Evolutionary conservation across 495 filamentous ascomycete species (phyloP).

Genomic region (Aspergillus nidulans): DNA sequence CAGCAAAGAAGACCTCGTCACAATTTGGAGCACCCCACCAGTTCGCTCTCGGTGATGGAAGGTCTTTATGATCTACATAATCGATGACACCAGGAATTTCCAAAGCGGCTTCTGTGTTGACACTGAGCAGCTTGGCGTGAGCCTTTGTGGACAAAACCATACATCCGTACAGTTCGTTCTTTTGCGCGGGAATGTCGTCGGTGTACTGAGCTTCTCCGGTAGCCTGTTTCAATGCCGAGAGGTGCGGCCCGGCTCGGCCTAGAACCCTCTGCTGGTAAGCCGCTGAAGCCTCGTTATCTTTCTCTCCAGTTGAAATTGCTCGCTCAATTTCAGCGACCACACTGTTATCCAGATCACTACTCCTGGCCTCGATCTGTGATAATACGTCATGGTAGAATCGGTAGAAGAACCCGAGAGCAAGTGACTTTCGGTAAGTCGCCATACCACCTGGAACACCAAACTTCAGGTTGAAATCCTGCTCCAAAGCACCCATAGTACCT

Average conservation of each 20-base stretch:
- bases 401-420: constrained; percentile 87
- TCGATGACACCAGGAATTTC: constrained; percentile 61
- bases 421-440: constrained; percentile 89
- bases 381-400: constrained; percentile 77
- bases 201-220: constrained; percentile 96
- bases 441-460: constrained; percentile 93
- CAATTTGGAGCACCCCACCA: constrained; percentile 86
- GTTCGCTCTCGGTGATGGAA: constrained; percentile 72
- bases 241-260: constrained; percentile 76
- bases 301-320: constrained; percentile 52
- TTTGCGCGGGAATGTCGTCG: constrained; percentile 84
- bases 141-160: constrained; percentile 86
- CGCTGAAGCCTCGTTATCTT: constrained; percentile 48
- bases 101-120: constrained; percentile 70
- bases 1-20: constrained; percentile 82
- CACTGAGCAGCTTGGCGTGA: constrained; percentile 76
- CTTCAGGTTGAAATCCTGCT: constrained; percentile 76
- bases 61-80: constrained; percentile 75
- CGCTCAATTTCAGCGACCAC: constrained; percentile 57
- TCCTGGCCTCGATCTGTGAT: constrained; percentile 41
- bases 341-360: constrained; percentile 47
- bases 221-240: constrained; percentile 88
- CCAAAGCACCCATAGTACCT: constrained; percentile 79
- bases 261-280: constrained; percentile 65
- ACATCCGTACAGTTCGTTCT: constrained; percentile 84